phyloP scores from a whole-genome alignment of 1,139 yeast genomes.

The Taiozyma sp. region DNA sequence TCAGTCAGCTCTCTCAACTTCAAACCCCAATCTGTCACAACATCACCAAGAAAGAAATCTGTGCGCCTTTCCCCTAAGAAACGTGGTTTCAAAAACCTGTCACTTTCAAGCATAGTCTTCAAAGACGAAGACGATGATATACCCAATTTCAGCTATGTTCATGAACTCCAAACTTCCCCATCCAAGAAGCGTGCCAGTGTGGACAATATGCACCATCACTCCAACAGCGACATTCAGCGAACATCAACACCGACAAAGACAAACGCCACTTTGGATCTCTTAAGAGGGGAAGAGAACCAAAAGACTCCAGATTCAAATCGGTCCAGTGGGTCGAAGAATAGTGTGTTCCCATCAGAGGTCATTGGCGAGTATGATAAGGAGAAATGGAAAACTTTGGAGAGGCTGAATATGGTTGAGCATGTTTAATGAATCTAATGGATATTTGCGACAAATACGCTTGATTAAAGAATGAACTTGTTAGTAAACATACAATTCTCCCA shows the following conservation, averaged over 20 bases:
- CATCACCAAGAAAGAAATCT: slow-evolving; percentile 15
- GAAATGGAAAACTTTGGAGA: slow-evolving; percentile 53
- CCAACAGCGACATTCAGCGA: neutral
- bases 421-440: neutral
- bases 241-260: slow-evolving; percentile 4
- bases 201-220: neutral
- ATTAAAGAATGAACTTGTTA: neutral
- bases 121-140: slow-evolving; percentile 12
- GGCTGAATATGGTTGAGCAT: slow-evolving; percentile 16
- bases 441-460: neutral
- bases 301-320: slow-evolving; percentile 31
- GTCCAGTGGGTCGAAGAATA: slow-evolving; percentile 37
- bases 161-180: slow-evolving; percentile 28
- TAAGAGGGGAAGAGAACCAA: neutral
- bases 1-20: slow-evolving; percentile 14
- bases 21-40: slow-evolving; percentile 13
- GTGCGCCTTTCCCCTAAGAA: slow-evolving; percentile 16
- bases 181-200: slow-evolving; percentile 7
- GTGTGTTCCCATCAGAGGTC: slow-evolving; percentile 52
- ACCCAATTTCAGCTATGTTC: slow-evolving; percentile 28
- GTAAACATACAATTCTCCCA: no score
- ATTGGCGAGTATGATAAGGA: slow-evolving; percentile 62
- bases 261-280: neutral
- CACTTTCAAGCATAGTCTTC: slow-evolving; percentile 22
- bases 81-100: slow-evolving; percentile 18